phyloP scores from a whole-genome alignment of 2,329 filamentous ascomycete species.

The Colletotrichum zoysiae region DNA sequence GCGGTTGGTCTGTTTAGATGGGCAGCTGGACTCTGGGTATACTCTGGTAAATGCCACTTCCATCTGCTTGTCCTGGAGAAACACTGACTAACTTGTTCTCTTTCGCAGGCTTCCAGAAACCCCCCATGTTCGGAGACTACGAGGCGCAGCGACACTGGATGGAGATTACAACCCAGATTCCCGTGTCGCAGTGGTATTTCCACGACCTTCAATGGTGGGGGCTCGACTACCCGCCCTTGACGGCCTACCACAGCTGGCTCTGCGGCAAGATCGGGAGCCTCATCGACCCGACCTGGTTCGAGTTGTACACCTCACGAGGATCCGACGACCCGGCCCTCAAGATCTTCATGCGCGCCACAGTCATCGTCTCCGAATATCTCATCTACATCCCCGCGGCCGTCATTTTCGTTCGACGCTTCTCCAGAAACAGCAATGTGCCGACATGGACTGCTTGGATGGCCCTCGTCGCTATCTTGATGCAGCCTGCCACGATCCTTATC shows the following conservation, averaged over 20 bases:
- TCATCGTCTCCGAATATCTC: conserved; percentile 90
- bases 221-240: conserved; percentile 95
- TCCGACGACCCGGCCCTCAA: conserved; percentile 84
- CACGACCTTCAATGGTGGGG: conserved; percentile 98
- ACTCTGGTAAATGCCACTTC: conserved; percentile 76
- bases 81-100: conserved; percentile 36
- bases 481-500: conserved; percentile 89
- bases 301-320: conserved; percentile 84
- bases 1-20: conserved; percentile 91
- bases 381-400: conserved; percentile 88
- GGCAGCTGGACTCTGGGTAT: conserved; percentile 93
- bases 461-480: conserved; percentile 90
- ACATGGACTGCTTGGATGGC: conserved; percentile 88
- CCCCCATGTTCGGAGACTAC: conserved; percentile 96
- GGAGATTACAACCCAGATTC: conserved; percentile 92
- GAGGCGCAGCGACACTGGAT: conserved; percentile 99
- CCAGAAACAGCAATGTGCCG: conserved; percentile 80
- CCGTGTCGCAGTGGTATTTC: conserved; percentile 96
- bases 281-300: conserved; percentile 89
- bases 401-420: conserved; percentile 86
- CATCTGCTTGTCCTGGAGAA: not conserved
- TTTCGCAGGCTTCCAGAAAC: conserved; percentile 76
- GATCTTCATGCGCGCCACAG: conserved; percentile 95
- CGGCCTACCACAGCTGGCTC: conserved; percentile 98
- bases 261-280: conserved; percentile 85